Percentiles rank a stretch among this genome's conserved stretches.
These are phyloP conservation scores for Exophiala xenobiotica DNA, from an alignment of 2,329 filamentous ascomycete genomes.

Conservation along the genomic window DNA sequence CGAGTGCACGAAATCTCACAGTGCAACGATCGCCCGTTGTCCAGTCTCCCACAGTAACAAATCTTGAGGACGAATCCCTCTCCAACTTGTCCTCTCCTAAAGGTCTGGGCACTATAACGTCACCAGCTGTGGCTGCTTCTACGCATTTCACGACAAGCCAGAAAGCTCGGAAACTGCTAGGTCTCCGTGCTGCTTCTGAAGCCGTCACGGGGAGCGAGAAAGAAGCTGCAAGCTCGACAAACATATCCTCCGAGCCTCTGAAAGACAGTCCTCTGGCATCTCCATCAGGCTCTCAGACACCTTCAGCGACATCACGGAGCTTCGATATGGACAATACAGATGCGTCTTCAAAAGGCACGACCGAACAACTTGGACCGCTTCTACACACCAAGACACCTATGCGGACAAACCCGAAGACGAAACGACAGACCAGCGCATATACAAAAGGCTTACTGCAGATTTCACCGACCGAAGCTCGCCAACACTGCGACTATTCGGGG, in stretches of 20 bases:
- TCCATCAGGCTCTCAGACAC: constrained; percentile 68
- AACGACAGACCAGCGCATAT: constrained; percentile 95
- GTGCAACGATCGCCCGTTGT: constrained; percentile 41
- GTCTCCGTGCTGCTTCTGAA: constrained; percentile 84
- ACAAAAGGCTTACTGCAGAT: constrained; percentile 81
- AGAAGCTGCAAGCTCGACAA: constrained; percentile 44
- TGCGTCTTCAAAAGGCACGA: constrained; percentile 49
- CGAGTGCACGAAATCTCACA: constrained; percentile 56
- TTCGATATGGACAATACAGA: constrained; percentile 78
- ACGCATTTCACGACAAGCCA: constrained; percentile 53
- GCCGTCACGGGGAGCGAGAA: constrained; percentile 57
- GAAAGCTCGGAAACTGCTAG: constrained; percentile 62
- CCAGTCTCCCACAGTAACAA: constrained; percentile 56
- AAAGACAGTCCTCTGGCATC: constrained; percentile 59
- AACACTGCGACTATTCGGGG: constrained; percentile 85
- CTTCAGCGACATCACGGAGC: constrained; percentile 63
- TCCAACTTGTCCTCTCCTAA: constrained; percentile 44
- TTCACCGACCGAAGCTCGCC: constrained; percentile 76
- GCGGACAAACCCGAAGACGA: constrained; percentile 62
- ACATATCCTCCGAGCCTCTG: constrained; percentile 43
- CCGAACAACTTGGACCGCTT: constrained; percentile 43
- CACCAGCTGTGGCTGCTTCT: constrained; percentile 49
- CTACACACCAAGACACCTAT: constrained; percentile 51
- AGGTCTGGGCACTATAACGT: constrained; percentile 50
- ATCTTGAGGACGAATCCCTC: constrained; percentile 48